Conservation (phyloP, 2,329 filamentous ascomycete genomes). For the Colletotrichum magnum region DNA sequence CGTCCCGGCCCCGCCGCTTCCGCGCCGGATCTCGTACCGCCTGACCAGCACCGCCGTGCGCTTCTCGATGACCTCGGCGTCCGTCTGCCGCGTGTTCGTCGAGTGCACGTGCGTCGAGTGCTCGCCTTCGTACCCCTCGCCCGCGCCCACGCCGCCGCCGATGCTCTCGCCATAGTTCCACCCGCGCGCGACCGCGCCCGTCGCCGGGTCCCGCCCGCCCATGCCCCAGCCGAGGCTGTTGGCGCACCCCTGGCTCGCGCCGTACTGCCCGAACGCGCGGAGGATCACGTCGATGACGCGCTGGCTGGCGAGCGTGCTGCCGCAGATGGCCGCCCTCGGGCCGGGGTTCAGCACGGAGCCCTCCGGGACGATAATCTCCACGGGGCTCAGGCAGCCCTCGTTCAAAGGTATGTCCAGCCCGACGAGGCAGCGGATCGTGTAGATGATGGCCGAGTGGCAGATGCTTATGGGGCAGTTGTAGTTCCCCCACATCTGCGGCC, state of each 20-base stretch:
- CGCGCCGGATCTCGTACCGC: constrained; percentile 47
- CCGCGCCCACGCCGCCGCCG: constrained; percentile 52
- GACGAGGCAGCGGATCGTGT: constrained; percentile 53
- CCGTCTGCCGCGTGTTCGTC: constrained; percentile 52
- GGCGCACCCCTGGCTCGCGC: constrained; percentile 50
- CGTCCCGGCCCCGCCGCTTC: constrained; percentile 49
- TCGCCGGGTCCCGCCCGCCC: constrained; percentile 47
- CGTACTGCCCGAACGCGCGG: constrained; percentile 45
- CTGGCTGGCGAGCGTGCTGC: constrained; percentile 70
- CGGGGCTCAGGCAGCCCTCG: constrained; percentile 54
- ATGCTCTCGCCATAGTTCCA: constrained; percentile 52
- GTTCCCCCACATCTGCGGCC: constrained; percentile 52
- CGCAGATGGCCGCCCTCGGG: constrained; percentile 55
- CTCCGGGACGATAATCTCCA: constrained; percentile 50
- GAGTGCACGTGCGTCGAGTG: constrained; percentile 48
- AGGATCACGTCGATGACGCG: constrained; percentile 53
- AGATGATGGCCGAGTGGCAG: constrained; percentile 56
- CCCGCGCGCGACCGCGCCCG: constrained; percentile 42
- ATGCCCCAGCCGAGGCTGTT: constrained; percentile 54
- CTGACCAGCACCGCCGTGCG: constrained; percentile 52
- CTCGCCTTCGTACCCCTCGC: constrained; percentile 47
- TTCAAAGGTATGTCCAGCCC: constrained; percentile 55
- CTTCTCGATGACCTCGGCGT: constrained; percentile 53
- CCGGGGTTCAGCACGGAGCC: constrained; percentile 52
- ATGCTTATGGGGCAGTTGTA: constrained; percentile 55